These are phyloP conservation scores for Usnea hakonensis DNA, from an alignment of 495 filamentous ascomycete species.

Conservation along the genomic window DNA sequence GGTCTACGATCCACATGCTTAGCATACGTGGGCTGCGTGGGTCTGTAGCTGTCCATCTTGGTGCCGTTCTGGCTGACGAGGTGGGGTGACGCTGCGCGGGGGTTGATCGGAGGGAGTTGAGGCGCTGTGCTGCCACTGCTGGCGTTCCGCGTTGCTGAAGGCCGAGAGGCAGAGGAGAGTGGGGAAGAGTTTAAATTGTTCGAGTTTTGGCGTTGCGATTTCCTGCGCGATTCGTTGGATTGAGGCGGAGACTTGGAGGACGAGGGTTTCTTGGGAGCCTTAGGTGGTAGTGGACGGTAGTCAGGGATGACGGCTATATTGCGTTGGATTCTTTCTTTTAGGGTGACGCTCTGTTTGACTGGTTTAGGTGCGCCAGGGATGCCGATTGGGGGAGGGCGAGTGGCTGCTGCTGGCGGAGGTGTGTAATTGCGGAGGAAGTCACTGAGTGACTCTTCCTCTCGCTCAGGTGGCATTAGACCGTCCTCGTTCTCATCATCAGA, in stretches of 20 bases:
- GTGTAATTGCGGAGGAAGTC: constrained; percentile 84
- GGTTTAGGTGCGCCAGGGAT: constrained; percentile 40
- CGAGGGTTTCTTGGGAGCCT: constrained; percentile 18
- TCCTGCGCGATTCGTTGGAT: constrained; percentile 10
- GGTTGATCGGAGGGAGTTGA: constrained; percentile 19
- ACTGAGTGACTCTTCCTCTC: constrained; percentile 62
- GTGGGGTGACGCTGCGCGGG: constrained; percentile 18
- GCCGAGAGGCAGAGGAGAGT: constrained; percentile 1
- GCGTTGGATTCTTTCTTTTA: constrained; percentile 18
- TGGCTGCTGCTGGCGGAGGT: constrained; percentile 52
- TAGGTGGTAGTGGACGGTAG: constrained; percentile 34
- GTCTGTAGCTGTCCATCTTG: constrained; percentile 22
- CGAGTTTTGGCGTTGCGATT: constrained; percentile 7
- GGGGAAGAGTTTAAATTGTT: neutral
- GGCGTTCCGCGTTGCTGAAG: constrained; percentile 3
- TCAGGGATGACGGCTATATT: constrained; percentile 41
- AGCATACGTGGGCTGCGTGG: constrained; percentile 33
- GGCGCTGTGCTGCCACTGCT: constrained; percentile 12
- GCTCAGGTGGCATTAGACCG: constrained; percentile 25
- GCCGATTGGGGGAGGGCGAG: constrained; percentile 32
- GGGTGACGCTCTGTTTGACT: constrained; percentile 27
- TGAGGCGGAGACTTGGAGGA: constrained; percentile 13
- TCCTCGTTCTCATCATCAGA: constrained; percentile 61
- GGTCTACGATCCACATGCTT: constrained; percentile 32
- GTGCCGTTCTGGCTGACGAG: constrained; percentile 22